Evolutionary conservation across 1,284 basidiomycete genomes (phyloP).

Genomic region (Cryptococcus depauperatus): DNA sequence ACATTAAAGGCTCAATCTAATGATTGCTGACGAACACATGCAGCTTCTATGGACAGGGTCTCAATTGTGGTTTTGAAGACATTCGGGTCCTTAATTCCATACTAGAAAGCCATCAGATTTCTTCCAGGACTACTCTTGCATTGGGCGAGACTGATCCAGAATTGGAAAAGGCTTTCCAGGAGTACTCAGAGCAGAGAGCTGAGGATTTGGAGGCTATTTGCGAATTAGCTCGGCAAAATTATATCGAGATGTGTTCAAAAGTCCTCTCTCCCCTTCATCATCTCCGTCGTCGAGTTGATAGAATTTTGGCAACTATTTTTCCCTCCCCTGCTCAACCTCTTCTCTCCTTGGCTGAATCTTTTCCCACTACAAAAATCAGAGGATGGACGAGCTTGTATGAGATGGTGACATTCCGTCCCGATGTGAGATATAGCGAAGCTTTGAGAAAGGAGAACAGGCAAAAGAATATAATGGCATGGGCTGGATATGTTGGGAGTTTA

Average conservation of each 20-base stretch:
- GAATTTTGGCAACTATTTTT: slow-evolving; percentile 52
- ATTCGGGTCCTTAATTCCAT: slow-evolving; percentile 77
- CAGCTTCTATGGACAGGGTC: slow-evolving; percentile 95
- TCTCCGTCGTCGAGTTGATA: slow-evolving; percentile 71
- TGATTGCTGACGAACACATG: too few species aligned
- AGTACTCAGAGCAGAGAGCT: slow-evolving; percentile 72
- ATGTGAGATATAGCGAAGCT: slow-evolving; percentile 69
- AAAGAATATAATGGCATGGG: slow-evolving; percentile 27
- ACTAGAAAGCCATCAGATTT: slow-evolving; percentile 61
- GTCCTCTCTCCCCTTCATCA: slow-evolving; percentile 77
- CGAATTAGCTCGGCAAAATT: slow-evolving; percentile 89
- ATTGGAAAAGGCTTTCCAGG: slow-evolving; percentile 59
- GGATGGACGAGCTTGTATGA: slow-evolving; percentile 92
- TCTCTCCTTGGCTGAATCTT: slow-evolving; percentile 40
- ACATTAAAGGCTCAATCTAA: slow-evolving; percentile 4
- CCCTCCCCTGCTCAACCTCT: slow-evolving; percentile 51
- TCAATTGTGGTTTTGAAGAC: slow-evolving; percentile 97
- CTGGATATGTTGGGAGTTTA: slow-evolving; percentile 10
- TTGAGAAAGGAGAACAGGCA: slow-evolving; percentile 41
- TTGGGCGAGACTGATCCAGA: slow-evolving; percentile 41
- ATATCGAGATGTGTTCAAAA: slow-evolving; percentile 88
- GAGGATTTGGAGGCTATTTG: slow-evolving; percentile 83
- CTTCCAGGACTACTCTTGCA: slow-evolving; percentile 39
- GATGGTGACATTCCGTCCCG: slow-evolving; percentile 94
- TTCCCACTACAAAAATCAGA: slow-evolving; percentile 48